Conservation (phyloP, 495 filamentous ascomycete genomes). For the Talaromyces stipitatus region DNA sequence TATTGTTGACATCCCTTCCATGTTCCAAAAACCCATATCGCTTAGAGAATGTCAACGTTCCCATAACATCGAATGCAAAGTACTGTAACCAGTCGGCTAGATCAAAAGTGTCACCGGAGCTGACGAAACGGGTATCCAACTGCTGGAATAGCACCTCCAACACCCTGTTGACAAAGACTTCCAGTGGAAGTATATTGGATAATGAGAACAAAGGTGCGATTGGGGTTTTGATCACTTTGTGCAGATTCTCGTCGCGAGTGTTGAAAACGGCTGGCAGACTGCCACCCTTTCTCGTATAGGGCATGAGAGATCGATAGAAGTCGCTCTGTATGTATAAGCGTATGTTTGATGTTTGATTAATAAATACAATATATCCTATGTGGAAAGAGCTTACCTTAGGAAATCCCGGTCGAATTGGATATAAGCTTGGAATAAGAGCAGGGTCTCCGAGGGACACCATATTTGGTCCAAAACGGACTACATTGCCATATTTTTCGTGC, state of each 20-base stretch:
- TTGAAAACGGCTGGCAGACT: conserved; percentile 28
- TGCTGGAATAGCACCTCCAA: conserved; percentile 25
- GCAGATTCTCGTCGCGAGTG: too few species aligned
- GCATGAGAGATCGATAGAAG: conserved; percentile 23
- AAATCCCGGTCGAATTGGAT: conserved; percentile 16
- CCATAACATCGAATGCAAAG: conserved; percentile 40
- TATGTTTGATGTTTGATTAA: neutral
- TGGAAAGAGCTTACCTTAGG: conserved; percentile 14
- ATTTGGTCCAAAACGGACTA: conserved; percentile 51
- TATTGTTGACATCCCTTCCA: conserved; percentile 29
- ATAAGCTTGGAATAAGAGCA: conserved; percentile 33
- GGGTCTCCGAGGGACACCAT: conserved; percentile 42
- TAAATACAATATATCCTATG: neutral
- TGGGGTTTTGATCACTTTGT: conserved; percentile 31
- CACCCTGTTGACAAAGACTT: conserved; percentile 16
- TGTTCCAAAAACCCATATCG: conserved; percentile 33
- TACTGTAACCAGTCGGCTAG: conserved; percentile 39
- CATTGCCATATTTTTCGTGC: conserved; percentile 43
- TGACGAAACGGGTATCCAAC: conserved; percentile 24
- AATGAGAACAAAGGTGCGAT: conserved; percentile 33
- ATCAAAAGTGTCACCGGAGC: conserved; percentile 20
- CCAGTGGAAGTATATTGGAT: conserved; percentile 24
- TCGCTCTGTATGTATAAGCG: conserved; percentile 9
- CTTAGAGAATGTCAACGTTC: conserved; percentile 26
- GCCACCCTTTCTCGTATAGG: conserved; percentile 17